phyloP scores from a whole-genome alignment of 2,329 filamentous ascomycete genomes.

The Grosmannia clavigera region DNA sequence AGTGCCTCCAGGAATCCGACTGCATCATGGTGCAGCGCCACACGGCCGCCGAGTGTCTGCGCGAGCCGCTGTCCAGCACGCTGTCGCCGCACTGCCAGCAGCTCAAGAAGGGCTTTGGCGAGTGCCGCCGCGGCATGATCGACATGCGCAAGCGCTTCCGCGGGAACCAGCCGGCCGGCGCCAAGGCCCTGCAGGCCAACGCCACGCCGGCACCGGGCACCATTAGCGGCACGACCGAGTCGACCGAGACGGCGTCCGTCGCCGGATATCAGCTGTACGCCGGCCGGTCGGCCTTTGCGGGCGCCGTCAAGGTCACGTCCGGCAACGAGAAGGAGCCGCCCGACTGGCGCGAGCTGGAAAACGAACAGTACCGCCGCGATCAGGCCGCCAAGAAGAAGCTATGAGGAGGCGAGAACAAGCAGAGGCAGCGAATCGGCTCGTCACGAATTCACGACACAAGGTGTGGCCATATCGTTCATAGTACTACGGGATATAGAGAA shows the following conservation, averaged over 20 bases:
- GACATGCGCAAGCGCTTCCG: slow-evolving; percentile 99
- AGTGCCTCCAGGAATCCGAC: slow-evolving; percentile 92
- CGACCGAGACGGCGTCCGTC: neutral
- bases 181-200: slow-evolving; percentile 32
- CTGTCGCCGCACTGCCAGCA: slow-evolving; percentile 85
- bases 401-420: neutral
- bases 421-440: too few species aligned
- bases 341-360: slow-evolving; percentile 55
- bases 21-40: slow-evolving; percentile 91
- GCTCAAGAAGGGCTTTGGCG: slow-evolving; percentile 81
- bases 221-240: slow-evolving; percentile 29
- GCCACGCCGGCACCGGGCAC: slow-evolving; percentile 35
- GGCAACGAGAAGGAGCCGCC: slow-evolving; percentile 50
- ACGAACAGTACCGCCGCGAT: slow-evolving; percentile 42
- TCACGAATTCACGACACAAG: too few species aligned
- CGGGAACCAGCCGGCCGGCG: slow-evolving; percentile 75
- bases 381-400: slow-evolving; percentile 7
- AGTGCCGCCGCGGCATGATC: slow-evolving; percentile 92
- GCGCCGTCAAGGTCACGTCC: slow-evolving; percentile 50
- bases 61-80: slow-evolving; percentile 65
- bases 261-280: slow-evolving; percentile 62
- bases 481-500: too few species aligned
- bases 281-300: slow-evolving; percentile 57
- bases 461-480: too few species aligned
- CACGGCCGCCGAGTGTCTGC: slow-evolving; percentile 76